phyloP scores from a whole-genome alignment of 495 filamentous ascomycete genomes.

The Thermochaetoides thermophila region DNA sequence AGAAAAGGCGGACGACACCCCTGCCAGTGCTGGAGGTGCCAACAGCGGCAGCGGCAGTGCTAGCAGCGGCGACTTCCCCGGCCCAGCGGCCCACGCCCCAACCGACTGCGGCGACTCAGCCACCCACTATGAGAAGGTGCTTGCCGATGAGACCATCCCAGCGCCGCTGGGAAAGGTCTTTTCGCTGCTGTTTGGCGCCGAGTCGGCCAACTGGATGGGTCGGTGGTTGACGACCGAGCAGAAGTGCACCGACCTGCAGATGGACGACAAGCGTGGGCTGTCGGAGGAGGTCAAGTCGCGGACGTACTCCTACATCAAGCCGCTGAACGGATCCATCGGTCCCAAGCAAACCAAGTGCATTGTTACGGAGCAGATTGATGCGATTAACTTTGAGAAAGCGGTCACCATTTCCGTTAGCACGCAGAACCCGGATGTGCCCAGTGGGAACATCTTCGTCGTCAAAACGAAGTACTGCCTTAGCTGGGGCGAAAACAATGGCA shows the following conservation, averaged over 20 bases:
- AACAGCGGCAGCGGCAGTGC: too few species aligned
- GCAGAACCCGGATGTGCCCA: conserved; percentile 90
- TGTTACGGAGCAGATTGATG: conserved; percentile 66
- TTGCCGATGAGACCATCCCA: conserved; percentile 73
- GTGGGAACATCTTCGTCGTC: conserved; percentile 74
- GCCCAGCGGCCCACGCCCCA: conserved; percentile 65
- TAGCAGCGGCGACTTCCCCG: conserved; percentile 60
- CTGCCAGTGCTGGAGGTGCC: too few species aligned
- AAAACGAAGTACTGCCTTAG: conserved; percentile 92
- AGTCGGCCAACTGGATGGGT: conserved; percentile 60
- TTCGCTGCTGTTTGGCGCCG: conserved; percentile 68
- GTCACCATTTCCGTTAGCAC: conserved; percentile 65
- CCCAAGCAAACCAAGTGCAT: conserved; percentile 94
- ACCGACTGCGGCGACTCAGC: conserved; percentile 68
- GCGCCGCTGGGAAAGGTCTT: conserved; percentile 91
- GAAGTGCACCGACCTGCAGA: conserved; percentile 72
- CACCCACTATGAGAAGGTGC: conserved; percentile 66
- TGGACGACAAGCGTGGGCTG: conserved; percentile 68
- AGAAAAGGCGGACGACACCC: conserved; percentile 45
- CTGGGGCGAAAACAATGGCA: conserved; percentile 77
- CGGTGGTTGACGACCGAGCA: conserved; percentile 79
- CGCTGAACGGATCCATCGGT: conserved; percentile 66
- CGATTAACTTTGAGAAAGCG: conserved; percentile 74
- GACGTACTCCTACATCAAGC: conserved; percentile 82
- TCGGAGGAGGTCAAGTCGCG: conserved; percentile 57